Conservation (phyloP, 805 yeast species). For the Grigorovia humatica region DNA sequence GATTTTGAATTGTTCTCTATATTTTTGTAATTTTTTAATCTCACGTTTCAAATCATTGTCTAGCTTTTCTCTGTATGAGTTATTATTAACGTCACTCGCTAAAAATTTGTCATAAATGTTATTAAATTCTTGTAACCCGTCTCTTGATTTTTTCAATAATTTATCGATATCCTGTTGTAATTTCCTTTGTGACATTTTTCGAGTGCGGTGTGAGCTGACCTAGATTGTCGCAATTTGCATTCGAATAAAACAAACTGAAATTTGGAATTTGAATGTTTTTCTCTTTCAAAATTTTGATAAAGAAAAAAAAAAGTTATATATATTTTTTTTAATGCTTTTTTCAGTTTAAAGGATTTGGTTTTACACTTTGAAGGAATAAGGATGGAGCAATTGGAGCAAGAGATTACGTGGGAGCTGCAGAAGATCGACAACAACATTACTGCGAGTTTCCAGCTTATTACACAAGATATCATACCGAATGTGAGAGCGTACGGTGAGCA, state of each 20-base stretch:
- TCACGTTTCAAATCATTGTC: conserved; percentile 90
- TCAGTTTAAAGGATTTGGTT: background rate
- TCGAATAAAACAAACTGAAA: no score
- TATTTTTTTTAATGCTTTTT: no score
- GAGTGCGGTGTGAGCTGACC: no score
- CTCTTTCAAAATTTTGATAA: background rate
- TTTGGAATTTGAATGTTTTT: background rate
- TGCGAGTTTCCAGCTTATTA: conserved; percentile 55
- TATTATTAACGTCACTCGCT: conserved; percentile 53
- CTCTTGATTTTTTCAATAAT: conserved; percentile 82
- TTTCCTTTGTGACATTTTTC: conserved; percentile 37
- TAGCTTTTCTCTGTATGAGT: conserved; percentile 84
- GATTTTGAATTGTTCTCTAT: conserved; percentile 88
- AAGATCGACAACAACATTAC: conserved; percentile 68
- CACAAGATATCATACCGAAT: conserved; percentile 57
- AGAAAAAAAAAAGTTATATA: background rate
- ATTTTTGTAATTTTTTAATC: conserved; percentile 86
- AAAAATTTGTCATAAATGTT: conserved; percentile 76
- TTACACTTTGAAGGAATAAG: no score
- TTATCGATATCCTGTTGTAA: conserved; percentile 74
- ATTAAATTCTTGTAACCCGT: conserved; percentile 82
- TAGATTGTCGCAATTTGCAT: no score
- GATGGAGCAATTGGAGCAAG: conserved; percentile 66
- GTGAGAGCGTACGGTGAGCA: conserved; percentile 49
- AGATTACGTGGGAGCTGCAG: conserved; percentile 65